Base-by-base conservation (phyloP, 164 flowering plant genomes). In the Saururus chinensis region DNA sequence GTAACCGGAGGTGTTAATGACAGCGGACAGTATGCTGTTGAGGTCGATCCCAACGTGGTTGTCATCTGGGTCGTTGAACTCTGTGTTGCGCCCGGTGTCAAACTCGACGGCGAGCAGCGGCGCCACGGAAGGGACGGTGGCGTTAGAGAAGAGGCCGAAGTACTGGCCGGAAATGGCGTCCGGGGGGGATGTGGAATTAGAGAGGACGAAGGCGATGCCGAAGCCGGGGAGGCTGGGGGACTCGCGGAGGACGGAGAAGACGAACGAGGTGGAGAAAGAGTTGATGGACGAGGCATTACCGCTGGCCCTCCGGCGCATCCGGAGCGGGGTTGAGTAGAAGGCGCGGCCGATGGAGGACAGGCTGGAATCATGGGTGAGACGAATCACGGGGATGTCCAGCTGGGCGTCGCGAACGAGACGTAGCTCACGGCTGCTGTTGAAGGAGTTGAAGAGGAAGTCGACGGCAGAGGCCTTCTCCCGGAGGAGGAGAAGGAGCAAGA, bases 71-170 rank as follows among this genome's bases (percentile, higher is more conserved):
- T 91, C 96, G 25, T 81, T 81, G 74, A 86, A 85, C 40, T 88
- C 93, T 0, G 82, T 73, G 75, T 88, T 88, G 61, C 41, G 73
- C 0, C 95, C 92, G 0, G 82, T 82, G 57, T 91, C 98, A 65
- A 91, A 91, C 53, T 91, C 96, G 51, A 91, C 74, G 7, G 84
- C 98, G 13, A 91, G 58, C 17, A 87, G 81, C 0, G 95, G 95
- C 1, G 76, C 77, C n/a, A 49, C 71, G 20, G 66, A 0, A 7
- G 63, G 68, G 10, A 49, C 60, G 12, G 76, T 73, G 37, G 81
- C 71, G 63, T 71, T 77, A 23, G 83, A 61, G 77, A 87, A 87
- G 16, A 90, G 71, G 3, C 95, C 95, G 26, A 90, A 81, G 75
- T 83, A 87, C 61, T 90, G 97, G 40, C 92, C 75, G 24, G 90